Conservation (phyloP, 768 basidiomycete genomes). For the Kwoniella dejecticola region DNA sequence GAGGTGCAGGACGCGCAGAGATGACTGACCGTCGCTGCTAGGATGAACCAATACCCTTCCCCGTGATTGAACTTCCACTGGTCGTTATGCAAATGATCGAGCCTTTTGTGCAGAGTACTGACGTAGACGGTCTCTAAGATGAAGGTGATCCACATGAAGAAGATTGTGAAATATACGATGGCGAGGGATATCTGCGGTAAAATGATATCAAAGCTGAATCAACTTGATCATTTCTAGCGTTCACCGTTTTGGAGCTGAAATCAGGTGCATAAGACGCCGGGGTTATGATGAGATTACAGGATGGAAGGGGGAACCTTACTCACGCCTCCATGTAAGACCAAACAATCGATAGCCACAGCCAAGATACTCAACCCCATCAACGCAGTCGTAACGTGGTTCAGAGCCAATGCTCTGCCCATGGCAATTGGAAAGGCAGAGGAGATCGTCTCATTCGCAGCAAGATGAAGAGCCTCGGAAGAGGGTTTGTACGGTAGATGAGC, state of each 20-base stretch:
- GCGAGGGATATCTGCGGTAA: not conserved
- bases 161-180: slow-evolving; percentile 2
- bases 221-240: too few species aligned
- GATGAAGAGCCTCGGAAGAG: not conserved
- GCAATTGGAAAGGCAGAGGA: slow-evolving; percentile 3
- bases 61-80: slow-evolving; percentile 4
- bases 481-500: slow-evolving; percentile 10
- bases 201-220: not conserved
- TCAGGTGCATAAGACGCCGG: too few species aligned
- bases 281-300: too few species aligned
- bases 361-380: slow-evolving; percentile 5
- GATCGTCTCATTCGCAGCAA: slow-evolving; percentile 1
- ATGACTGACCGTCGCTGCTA: slow-evolving; percentile 5
- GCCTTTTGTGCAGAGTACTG: slow-evolving; percentile 4
- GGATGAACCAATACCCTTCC: slow-evolving; percentile 7
- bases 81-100: not conserved
- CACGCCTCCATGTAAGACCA: not conserved
- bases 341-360: slow-evolving; percentile 1
- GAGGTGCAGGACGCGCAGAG: too few species aligned
- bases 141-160: slow-evolving; percentile 21
- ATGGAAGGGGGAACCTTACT: too few species aligned
- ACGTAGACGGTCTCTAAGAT: slow-evolving; percentile 7
- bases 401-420: slow-evolving; percentile 6
- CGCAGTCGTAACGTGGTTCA: slow-evolving; percentile 11
- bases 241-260: too few species aligned